Evolutionary conservation across 495 filamentous ascomycete genomes (phyloP), one percentile per base, ranked within the genome.

Genomic region (Amorphotheca resinae): DNA sequence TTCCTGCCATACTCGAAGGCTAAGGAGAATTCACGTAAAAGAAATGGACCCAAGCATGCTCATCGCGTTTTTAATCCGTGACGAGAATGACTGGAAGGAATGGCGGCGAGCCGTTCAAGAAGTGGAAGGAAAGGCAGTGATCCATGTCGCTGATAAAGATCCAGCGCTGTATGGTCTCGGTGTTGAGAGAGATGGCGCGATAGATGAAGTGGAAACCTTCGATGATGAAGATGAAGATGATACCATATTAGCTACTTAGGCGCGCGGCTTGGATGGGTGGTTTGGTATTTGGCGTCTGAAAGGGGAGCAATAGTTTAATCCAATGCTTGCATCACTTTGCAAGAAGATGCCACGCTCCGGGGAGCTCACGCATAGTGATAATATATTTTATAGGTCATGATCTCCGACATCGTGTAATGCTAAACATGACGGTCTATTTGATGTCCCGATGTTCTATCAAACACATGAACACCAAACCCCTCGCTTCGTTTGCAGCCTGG

Each of bases 11-110:
- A 95, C 87, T 2, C 73, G 82, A 35, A 76, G 93, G 25, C 54
- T 96, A 15, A 76, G 91, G 22, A 70, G 84, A 33, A 67, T 99
- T 21, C 80, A 87, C 44, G 69, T 96, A 25, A 75, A 77, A 44
- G 91, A 96, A 44, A 89, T 96, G 87, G 93, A 99, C 54, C 93
- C 93, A 6, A 95, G 88, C 59, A 99, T 99, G 93, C 66, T 99
- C 22, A 83, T 99, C 42, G 93, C 82, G n/a, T 96, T 99, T 52
- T 65, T 99, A 4, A 87, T 99, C 45, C 70, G 68, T 22, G 70
- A 86, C 49, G 78, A 85, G 49, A 70, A 75, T 18, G 93, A 96
- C 45, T 99, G 93, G 84, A 63, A 66, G 22, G 70, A 75, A 48
- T 96, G 87, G 87, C 77, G 83, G 51, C 61, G 65, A 38, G 72